Base-by-base conservation (phyloP, 768 basidiomycete species). In the Lactarius hengduanensis region DNA sequence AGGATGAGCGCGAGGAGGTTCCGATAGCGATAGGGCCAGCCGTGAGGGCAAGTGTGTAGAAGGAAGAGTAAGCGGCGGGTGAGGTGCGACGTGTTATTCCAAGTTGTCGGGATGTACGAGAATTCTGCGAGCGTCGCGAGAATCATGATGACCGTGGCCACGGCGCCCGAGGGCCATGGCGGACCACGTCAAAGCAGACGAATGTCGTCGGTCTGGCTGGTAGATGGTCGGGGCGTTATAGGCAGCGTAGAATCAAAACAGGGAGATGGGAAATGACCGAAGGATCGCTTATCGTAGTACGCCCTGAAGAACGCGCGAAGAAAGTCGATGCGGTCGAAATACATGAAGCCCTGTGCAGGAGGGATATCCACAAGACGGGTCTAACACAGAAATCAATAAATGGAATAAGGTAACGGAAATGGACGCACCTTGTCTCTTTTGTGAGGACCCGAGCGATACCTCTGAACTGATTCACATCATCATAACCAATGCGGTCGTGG, bases 61-160 rank as follows among this genome's bases (percentile, higher is more conserved):
- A 99, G 83, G 81, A 98, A 96, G 64, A 96, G 73, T 15, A 98
- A 81, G 11, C 96, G 90, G 60, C 96, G 92, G 9, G 94, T 90
- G 61, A 98, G 87, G 75, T 98, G 96, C 6, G 94, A 95, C 34
- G 95, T 93, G 78, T 98, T 98, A 77, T 96, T 96, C 97, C 96
- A 98, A 22, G 94, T 98, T 1, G 94, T 92, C 1, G 97, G 97
- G 77, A 99, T 96, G 79, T 97, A 98, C 36, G 91, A 91, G 77
- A 97, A 98, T 79, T 98, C 97, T 65, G 89, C 88, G 57, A 97
- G 81, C 10, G 97, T 98, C 61, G 96, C 97, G 69, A 84, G 80
- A 62, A 98, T 93, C 94, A 97, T 97, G 81, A 99, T 98, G 67
- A 91, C 71, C 0, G 95, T 94, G n/a, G 97, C 91, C 56, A 98